phyloP scores from a whole-genome alignment of 2,329 filamentous ascomycete species.

The Dendrostoma leiphaemia region DNA sequence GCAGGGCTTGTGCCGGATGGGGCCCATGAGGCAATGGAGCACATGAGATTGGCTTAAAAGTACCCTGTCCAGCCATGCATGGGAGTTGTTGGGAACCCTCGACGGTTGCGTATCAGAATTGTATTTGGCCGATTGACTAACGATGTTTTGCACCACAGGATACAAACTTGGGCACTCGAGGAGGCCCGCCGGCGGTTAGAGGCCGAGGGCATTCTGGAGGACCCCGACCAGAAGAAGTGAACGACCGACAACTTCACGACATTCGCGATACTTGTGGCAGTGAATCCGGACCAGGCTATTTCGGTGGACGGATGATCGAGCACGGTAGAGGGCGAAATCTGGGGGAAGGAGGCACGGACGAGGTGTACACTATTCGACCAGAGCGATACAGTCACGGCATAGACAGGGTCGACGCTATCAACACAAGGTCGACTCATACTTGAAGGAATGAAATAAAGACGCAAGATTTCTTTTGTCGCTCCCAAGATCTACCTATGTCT shows the following conservation, averaged over 20 bases:
- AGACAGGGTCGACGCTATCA: conserved; percentile 8
- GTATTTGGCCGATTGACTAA: background rate
- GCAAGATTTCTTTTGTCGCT: conserved; percentile 15
- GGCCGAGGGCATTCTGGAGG: conserved; percentile 87
- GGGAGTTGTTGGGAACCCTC: too few relatives aligned
- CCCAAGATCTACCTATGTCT: conserved; percentile 3
- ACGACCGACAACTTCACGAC: background rate
- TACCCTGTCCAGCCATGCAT: background rate
- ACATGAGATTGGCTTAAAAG: background rate
- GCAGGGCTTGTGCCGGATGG: background rate
- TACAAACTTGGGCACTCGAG: conserved; percentile 99
- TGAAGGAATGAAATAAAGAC: conserved; percentile 5
- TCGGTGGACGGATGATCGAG: background rate
- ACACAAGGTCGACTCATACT: conserved; percentile 4
- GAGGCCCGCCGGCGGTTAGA: conserved; percentile 94
- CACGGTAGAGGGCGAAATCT: background rate
- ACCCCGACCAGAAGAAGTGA: conserved; percentile 60
- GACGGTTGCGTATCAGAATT: too few relatives aligned
- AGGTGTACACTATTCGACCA: conserved; percentile 4
- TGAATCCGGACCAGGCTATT: background rate
- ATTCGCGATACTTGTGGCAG: background rate
- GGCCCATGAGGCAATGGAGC: too few relatives aligned
- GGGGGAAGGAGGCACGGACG: background rate
- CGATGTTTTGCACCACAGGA: conserved; percentile 55
- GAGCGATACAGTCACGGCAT: conserved; percentile 5